A percentile compares a stretch with the other conserved stretches of the same genome.
Evolutionary conservation across 1,139 yeast genomes (phyloP).

Genomic region (Wickerhamomyces sp.): DNA sequence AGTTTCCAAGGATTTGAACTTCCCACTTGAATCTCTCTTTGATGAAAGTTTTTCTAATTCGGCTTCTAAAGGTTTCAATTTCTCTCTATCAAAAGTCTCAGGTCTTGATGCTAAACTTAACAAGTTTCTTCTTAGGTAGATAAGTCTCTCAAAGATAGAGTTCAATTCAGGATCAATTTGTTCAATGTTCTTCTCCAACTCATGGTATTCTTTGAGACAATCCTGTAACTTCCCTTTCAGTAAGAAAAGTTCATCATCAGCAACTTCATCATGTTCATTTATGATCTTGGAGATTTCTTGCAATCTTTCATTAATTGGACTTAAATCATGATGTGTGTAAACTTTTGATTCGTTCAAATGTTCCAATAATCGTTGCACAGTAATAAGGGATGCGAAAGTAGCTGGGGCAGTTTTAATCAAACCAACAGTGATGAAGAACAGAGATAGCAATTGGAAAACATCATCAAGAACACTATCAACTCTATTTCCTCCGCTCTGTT

Average conservation of each 20-base stretch:
- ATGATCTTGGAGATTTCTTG: slow-evolving; percentile 57
- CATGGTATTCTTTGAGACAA: slow-evolving; percentile 49
- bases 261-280: slow-evolving; percentile 17
- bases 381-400: slow-evolving; percentile 80
- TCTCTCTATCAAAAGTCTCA: slow-evolving; percentile 25
- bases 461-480: slow-evolving; percentile 82
- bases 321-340: slow-evolving; percentile 76
- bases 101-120: slow-evolving; percentile 43
- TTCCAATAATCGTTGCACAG: slow-evolving; percentile 75
- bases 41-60: slow-evolving; percentile 39
- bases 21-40: slow-evolving; percentile 40
- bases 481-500: slow-evolving; percentile 26
- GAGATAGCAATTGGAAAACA: slow-evolving; percentile 76
- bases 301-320: slow-evolving; percentile 68
- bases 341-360: slow-evolving; percentile 79
- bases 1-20: slow-evolving; percentile 36
- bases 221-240: slow-evolving; percentile 54
- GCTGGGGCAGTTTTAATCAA: slow-evolving; percentile 88
- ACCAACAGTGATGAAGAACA: slow-evolving; percentile 89
- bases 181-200: slow-evolving; percentile 48
- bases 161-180: slow-evolving; percentile 53
- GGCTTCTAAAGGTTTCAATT: slow-evolving; percentile 31
- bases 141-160: slow-evolving; percentile 45
- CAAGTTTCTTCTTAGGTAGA: slow-evolving; percentile 49
- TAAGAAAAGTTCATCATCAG: slow-evolving; percentile 50